Conservation (phyloP, 139 green algal genomes). For the Chloropicon primus region DNA sequence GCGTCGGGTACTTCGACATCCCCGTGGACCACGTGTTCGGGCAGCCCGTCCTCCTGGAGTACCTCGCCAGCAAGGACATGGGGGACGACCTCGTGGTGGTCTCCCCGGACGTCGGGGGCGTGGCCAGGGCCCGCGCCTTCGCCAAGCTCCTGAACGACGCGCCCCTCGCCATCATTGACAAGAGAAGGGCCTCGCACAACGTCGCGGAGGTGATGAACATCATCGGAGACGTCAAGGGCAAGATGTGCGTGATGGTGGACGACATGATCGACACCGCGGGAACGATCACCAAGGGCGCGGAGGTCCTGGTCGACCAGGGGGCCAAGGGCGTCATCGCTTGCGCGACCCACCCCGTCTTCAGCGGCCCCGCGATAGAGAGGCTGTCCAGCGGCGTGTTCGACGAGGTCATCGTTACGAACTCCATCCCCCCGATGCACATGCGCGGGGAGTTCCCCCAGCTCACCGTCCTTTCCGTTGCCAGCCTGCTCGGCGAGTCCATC, state of each 20-base stretch:
- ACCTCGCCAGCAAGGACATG: slow-evolving; percentile 93
- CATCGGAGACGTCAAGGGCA: slow-evolving; percentile 95
- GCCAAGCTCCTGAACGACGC: slow-evolving; percentile 98
- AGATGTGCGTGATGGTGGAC: slow-evolving; percentile 96
- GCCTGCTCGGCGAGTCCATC: slow-evolving; percentile 95
- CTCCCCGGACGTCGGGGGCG: slow-evolving; percentile 94
- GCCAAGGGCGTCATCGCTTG: slow-evolving; percentile 83
- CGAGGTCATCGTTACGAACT: slow-evolving; percentile 98
- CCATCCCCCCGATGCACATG: slow-evolving; percentile 60
- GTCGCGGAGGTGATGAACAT: slow-evolving; percentile 98
- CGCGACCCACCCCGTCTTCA: slow-evolving; percentile 92
- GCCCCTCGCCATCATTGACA: slow-evolving; percentile 97
- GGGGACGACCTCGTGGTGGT: slow-evolving; percentile 87
- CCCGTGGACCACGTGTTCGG: slow-evolving; percentile 90
- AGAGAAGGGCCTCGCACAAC: slow-evolving; percentile 89
- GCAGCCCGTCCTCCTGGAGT: slow-evolving; percentile 89
- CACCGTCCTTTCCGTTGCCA: slow-evolving; percentile 91
- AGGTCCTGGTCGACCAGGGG: slow-evolving; percentile 61
- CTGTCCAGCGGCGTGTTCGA: slow-evolving; percentile 62
- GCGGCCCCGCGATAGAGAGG: slow-evolving; percentile 79
- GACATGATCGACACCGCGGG: slow-evolving; percentile 99
- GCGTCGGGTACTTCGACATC: slow-evolving; percentile 86
- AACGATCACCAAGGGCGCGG: slow-evolving; percentile 89
- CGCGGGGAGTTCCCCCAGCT: slow-evolving; percentile 77
- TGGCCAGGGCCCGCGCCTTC: slow-evolving; percentile 89